Conservation (phyloP, 2,329 filamentous ascomycete genomes). For the Aspergillus awamori region DNA sequence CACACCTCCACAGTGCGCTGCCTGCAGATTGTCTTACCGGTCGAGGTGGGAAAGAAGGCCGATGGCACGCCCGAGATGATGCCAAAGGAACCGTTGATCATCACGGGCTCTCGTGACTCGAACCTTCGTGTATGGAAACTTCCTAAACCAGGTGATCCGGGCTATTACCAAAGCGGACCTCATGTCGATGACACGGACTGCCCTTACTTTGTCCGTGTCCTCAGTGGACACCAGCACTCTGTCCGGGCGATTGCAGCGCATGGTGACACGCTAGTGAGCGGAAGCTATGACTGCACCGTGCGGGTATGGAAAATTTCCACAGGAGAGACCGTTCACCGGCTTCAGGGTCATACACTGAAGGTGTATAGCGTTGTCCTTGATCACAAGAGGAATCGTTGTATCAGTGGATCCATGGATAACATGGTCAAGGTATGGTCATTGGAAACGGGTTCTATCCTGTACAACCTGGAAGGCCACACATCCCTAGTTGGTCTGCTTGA, state of each 20-base stretch:
- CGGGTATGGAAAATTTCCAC: constrained; percentile 98
- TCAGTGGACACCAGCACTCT: constrained; percentile 86
- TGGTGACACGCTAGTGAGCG: constrained; percentile 93
- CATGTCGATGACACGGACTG: constrained; percentile 76
- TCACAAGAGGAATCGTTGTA: constrained; percentile 87
- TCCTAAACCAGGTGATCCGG: constrained; percentile 74
- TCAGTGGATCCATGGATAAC: constrained; percentile 98
- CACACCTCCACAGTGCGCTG: constrained; percentile 97
- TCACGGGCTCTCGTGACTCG: constrained; percentile 94
- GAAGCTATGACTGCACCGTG: constrained; percentile 94
- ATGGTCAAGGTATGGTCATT: constrained; percentile 97
- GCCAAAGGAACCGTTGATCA: constrained; percentile 93
- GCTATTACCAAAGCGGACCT: constrained; percentile 77
- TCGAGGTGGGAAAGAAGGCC: constrained; percentile 69
- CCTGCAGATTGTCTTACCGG: constrained; percentile 88
- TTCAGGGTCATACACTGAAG: constrained; percentile 86
- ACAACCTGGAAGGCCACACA: constrained; percentile 89
- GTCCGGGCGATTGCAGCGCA: constrained; percentile 95
- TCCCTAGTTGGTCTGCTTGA: constrained; percentile 91
- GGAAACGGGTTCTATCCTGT: constrained; percentile 78
- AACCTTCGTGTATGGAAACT: constrained; percentile 93
- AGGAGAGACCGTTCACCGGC: constrained; percentile 79
- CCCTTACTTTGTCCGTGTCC: constrained; percentile 87
- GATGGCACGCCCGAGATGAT: constrained; percentile 81
- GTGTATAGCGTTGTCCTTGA: constrained; percentile 97